Evolutionary conservation across 1,139 yeast genomes (phyloP).

Genomic region (Blastobotrys niveus): DNA sequence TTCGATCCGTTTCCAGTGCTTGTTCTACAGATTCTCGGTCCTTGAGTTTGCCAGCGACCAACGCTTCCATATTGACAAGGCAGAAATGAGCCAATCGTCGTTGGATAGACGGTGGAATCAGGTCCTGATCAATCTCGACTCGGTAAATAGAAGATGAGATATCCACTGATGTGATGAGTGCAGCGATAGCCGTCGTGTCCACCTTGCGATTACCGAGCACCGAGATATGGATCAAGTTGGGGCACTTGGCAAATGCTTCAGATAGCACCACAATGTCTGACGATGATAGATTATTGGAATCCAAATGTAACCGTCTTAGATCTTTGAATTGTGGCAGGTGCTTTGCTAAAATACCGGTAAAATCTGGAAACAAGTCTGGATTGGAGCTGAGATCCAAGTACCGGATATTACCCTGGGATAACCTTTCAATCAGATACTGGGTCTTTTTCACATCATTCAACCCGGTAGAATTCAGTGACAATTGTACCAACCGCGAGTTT

Average conservation of each 20-base stretch:
- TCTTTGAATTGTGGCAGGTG: conserved; percentile 60
- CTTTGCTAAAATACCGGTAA: conserved; percentile 55
- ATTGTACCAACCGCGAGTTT: conserved; percentile 41
- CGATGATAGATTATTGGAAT: conserved; percentile 59
- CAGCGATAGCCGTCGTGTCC: conserved; percentile 55
- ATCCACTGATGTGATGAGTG: conserved; percentile 67
- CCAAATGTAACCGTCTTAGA: conserved; percentile 71
- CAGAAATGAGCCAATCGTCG: conserved; percentile 76
- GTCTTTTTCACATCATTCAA: conserved; percentile 51
- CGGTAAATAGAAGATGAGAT: conserved; percentile 58
- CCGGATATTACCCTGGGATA: conserved; percentile 49
- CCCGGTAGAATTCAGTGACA: conserved; percentile 68
- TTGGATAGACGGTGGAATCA: conserved; percentile 62
- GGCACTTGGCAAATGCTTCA: conserved; percentile 63
- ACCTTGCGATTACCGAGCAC: conserved; percentile 58
- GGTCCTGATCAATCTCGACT: conserved; percentile 65
- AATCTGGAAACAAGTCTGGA: conserved; percentile 66
- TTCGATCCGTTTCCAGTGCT: conserved; percentile 21
- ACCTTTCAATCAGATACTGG: conserved; percentile 45
- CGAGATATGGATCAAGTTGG: conserved; percentile 69
- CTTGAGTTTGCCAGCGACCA: conserved; percentile 28
- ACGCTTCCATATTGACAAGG: conserved; percentile 70
- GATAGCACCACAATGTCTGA: conserved; percentile 63
- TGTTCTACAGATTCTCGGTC: conserved; percentile 33
- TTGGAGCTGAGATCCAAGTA: conserved; percentile 74